These are phyloP conservation scores for Solanum raphanifolium DNA, from an alignment of 257 asterid species.

Conservation along the genomic window DNA sequence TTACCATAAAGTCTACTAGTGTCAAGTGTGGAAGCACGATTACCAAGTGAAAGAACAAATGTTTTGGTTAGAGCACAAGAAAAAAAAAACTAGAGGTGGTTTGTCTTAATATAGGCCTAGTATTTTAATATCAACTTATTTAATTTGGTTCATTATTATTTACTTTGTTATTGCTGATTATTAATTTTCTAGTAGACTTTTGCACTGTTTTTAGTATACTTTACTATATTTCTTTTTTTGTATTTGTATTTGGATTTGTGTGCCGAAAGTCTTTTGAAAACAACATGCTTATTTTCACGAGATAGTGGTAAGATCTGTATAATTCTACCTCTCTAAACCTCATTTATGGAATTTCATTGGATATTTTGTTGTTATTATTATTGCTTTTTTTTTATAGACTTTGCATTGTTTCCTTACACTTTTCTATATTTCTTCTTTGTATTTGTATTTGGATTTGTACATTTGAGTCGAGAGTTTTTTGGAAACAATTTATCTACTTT, in stretches of 20 bases:
- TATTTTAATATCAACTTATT: background rate
- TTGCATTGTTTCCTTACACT: too few relatives aligned
- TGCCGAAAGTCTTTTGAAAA: fast-evolving
- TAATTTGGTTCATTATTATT: background rate
- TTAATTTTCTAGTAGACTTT: background rate
- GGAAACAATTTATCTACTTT: fast-evolving
- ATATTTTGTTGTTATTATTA: too few relatives aligned
- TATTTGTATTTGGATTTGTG: too few relatives aligned
- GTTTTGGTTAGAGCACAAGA: background rate
- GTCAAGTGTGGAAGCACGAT: background rate
- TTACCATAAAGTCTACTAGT: background rate
- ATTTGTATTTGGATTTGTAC: background rate
- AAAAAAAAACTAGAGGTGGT: background rate
- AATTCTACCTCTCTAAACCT: background rate
- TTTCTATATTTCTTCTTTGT: too few relatives aligned
- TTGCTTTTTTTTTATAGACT: too few relatives aligned
- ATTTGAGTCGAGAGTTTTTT: too few relatives aligned
- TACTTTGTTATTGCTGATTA: too few relatives aligned
- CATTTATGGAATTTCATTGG: background rate
- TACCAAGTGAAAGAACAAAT: background rate
- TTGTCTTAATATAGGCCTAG: background rate
- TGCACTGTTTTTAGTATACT: too few relatives aligned
- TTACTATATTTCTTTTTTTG: too few relatives aligned
- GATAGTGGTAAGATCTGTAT: too few relatives aligned
- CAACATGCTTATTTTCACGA: fast-evolving